Evolutionary conservation across 192 early-diverging fungal species (phyloP).

Genomic region (Linnemannia elongata): DNA sequence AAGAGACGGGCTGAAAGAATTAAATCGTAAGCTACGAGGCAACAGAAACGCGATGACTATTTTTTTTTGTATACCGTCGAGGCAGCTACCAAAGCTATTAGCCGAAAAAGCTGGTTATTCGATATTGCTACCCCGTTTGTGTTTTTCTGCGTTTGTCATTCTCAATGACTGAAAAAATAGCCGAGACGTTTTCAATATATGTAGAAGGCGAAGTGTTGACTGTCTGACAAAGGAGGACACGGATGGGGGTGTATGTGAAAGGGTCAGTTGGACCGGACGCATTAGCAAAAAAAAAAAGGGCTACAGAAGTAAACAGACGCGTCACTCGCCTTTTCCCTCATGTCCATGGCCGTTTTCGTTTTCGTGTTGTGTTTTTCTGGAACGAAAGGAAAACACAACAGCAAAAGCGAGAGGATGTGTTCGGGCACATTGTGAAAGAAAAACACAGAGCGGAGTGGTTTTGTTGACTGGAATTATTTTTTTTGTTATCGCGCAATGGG

Average conservation of each 20-base stretch:
- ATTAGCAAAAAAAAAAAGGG: background rate
- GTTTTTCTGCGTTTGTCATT: background rate
- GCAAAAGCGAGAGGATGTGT: too few relatives aligned
- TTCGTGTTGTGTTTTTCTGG: background rate
- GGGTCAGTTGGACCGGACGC: background rate
- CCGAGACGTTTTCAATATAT: background rate
- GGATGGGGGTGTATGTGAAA: background rate
- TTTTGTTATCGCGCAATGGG: too few relatives aligned
- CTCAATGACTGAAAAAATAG: conserved; percentile 1
- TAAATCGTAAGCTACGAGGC: too few relatives aligned
- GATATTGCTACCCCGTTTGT: background rate
- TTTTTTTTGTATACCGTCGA: background rate
- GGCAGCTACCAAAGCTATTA: background rate
- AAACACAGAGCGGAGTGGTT: too few relatives aligned
- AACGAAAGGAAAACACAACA: background rate
- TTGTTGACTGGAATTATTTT: too few relatives aligned
- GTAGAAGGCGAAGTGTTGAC: background rate
- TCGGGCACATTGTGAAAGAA: too few relatives aligned
- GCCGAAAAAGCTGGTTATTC: background rate
- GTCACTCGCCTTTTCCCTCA: background rate
- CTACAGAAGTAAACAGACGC: background rate
- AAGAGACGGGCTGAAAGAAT: too few relatives aligned
- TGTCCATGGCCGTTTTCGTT: background rate
- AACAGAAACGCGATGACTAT: background rate
- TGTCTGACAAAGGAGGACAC: background rate